A percentile compares a stretch with the other conserved stretches of the same genome.
phyloP scores from a whole-genome alignment of 176 grass and related monocot genomes.

The Oryza rufipogon region DNA sequence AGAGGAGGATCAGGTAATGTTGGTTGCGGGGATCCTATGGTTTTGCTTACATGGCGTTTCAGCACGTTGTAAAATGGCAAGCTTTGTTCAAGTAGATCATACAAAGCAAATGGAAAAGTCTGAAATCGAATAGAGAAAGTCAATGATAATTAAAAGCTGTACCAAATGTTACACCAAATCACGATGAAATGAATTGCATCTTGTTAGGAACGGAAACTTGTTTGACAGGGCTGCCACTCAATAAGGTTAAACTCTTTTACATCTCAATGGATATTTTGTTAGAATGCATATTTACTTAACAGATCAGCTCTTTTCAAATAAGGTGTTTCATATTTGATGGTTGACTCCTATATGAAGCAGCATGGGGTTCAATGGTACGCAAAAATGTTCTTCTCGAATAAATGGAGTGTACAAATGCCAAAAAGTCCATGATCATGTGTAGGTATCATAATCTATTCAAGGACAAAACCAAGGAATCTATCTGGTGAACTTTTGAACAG shows the following conservation, averaged over 20 bases:
- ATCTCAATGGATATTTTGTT: neutral
- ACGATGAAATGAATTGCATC: conserved; percentile 26
- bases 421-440: neutral
- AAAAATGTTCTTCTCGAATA: neutral
- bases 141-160: conserved; percentile 23
- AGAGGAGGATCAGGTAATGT: conserved; percentile 69
- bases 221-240: conserved; percentile 6
- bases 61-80: conserved; percentile 95
- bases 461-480: neutral
- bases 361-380: neutral
- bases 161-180: conserved; percentile 9
- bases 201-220: conserved; percentile 13
- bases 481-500: neutral
- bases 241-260: neutral
- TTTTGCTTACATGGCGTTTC: conserved; percentile 65
- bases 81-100: conserved; percentile 91
- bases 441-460: neutral
- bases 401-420: neutral
- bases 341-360: neutral
- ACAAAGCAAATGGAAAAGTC: conserved; percentile 80
- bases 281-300: neutral
- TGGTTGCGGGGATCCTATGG: conserved; percentile 43
- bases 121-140: conserved; percentile 41
- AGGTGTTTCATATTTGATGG: neutral
- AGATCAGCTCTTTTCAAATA: neutral